Evolutionary conservation across 2,329 filamentous ascomycete species (phyloP).

Genomic region (Xylariaceae sp.): DNA sequence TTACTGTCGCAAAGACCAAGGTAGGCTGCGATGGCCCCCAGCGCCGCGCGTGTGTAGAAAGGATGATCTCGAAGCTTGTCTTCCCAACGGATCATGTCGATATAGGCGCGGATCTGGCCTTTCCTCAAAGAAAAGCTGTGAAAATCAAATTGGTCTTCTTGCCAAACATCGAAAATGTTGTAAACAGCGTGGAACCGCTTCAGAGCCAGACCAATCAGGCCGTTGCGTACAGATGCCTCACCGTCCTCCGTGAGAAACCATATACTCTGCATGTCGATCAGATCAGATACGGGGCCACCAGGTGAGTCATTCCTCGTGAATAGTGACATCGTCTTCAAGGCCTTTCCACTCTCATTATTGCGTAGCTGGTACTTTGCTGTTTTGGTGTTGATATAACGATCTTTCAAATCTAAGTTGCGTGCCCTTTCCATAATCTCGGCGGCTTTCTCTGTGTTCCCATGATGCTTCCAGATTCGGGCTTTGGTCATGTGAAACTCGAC

Average conservation of each 20-base stretch:
- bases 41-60: conserved; percentile 80
- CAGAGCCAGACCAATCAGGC: conserved; percentile 77
- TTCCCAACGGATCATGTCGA: conserved; percentile 97
- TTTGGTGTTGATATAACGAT: conserved; percentile 98
- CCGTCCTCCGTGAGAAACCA: conserved; percentile 97
- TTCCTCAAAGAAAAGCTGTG: conserved; percentile 97
- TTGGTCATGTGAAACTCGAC: conserved; percentile 95
- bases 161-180: conserved; percentile 95
- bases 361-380: conserved; percentile 94
- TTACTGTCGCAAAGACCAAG: conserved; percentile 74
- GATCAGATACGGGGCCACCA: conserved; percentile 82
- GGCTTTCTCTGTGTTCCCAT: conserved; percentile 73
- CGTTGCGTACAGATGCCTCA: conserved; percentile 78
- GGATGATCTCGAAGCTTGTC: conserved; percentile 87
- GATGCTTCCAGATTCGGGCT: conserved; percentile 90
- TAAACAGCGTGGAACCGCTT: conserved; percentile 88
- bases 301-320: conserved; percentile 90
- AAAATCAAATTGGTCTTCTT: conserved; percentile 98
- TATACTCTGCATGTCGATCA: conserved; percentile 97
- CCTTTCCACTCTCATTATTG: conserved; percentile 84
- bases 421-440: conserved; percentile 86
- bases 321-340: conserved; percentile 82
- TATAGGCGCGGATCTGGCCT: conserved; percentile 88
- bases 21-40: conserved; percentile 79
- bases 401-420: conserved; percentile 77